Evolutionary conservation across 306 rosid species (phyloP), one percentile per base, ranked within the genome.

Genomic region (Delonix regia): DNA sequence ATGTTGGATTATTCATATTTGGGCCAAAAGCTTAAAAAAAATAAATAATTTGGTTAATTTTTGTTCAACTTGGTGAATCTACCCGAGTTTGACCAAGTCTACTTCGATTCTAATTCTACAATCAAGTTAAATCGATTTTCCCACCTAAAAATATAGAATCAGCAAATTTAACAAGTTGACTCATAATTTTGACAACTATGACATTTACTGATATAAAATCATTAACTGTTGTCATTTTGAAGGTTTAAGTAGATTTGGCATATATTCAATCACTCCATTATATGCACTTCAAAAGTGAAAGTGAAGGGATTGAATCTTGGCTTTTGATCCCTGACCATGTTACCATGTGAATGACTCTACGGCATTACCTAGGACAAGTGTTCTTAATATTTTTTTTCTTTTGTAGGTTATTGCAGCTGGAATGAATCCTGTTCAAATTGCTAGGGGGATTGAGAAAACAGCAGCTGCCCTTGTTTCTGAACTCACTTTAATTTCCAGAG

Each of bases 401-500:
- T 84, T 76, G 36, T 86, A 92, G 98, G 91, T 94, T 84, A 88
- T 88, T 87, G 90, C 97, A 44, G 90, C 95, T 71, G 97, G 97
- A 77, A 85, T 88, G 92, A 94, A 92, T 83, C 99, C 99, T 69
- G 79, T 92, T 76, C 99, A 94, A 88, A 83, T 94, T 84, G 88
- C 90, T 69, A 91, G 97, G 11, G 97, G 99, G 65, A 94, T 94
- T 51, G 97, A 94, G 70, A 94, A 90, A 79, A 94, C 97, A 4
- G 95, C 97, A 15, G 60, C 48, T 9, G 93, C 97, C 60, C 94
- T 94, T 76, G 94, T 92, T 79, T 78, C 93, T 72, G 97, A 94
- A 86, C 94, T 94, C 74, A 85, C 51, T 59, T 81, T 81, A 72
- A 90, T 92, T 85, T 92, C 98, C 34, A 89, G 94, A 89, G 90